These are phyloP conservation scores for Phytophthora melonis DNA, from an alignment of 352 stramenopile genomes.

Conservation along the genomic window DNA sequence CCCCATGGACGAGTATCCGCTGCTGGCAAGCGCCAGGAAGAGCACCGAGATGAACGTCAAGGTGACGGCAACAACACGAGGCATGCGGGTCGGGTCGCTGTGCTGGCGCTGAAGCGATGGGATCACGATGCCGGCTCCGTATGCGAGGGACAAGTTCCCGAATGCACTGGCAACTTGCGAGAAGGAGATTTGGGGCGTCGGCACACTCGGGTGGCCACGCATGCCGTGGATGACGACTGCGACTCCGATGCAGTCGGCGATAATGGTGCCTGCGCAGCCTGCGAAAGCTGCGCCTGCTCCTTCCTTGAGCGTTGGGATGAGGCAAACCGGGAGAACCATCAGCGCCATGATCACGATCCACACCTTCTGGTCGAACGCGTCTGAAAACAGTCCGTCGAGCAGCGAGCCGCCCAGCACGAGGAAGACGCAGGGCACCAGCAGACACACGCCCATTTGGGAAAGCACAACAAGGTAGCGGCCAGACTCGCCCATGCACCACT, in stretches of 20 bases:
- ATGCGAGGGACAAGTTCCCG: constrained; percentile 64
- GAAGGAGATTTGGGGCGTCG: constrained; percentile 47
- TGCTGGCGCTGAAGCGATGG: constrained; percentile 61
- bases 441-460: constrained; percentile 43
- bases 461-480: constrained; percentile 45
- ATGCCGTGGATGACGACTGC: constrained; percentile 55
- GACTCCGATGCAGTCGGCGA: constrained; percentile 52
- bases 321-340: constrained; percentile 46
- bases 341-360: constrained; percentile 60
- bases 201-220: constrained; percentile 50
- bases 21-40: constrained; percentile 51
- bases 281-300: constrained; percentile 43
- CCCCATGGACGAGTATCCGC: constrained; percentile 55
- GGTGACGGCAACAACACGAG: constrained; percentile 57
- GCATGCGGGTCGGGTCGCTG: constrained; percentile 59
- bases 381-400: constrained; percentile 44
- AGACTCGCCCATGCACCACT: constrained; percentile 54
- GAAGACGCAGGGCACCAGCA: constrained; percentile 45
- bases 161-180: constrained; percentile 58
- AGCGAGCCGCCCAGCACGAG: constrained; percentile 51
- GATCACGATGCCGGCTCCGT: constrained; percentile 62
- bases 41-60: constrained; percentile 53
- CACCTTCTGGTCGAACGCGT: constrained; percentile 37
- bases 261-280: constrained; percentile 50
- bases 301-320: constrained; percentile 54